Evolutionary conservation across 2,329 filamentous ascomycete genomes (phyloP).

Genomic region (Fusarium fujikuroi): DNA sequence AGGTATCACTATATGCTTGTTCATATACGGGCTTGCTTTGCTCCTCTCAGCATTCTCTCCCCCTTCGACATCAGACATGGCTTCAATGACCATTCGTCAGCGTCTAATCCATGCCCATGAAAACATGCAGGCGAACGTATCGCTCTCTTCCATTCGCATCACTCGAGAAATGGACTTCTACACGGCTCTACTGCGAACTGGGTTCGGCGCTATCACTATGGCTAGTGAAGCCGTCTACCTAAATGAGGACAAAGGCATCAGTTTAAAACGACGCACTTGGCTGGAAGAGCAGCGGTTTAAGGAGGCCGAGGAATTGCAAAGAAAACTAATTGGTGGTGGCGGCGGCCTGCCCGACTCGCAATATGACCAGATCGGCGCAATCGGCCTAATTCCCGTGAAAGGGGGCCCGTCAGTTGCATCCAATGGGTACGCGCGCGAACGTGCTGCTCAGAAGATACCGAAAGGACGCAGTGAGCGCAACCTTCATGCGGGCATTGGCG

Average conservation of each 20-base stretch:
- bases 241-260: slow-evolving; percentile 85
- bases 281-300: slow-evolving; percentile 86
- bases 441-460: slow-evolving; percentile 69
- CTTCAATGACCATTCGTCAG: slow-evolving; percentile 60
- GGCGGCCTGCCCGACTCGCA: slow-evolving; percentile 59
- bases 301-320: slow-evolving; percentile 74
- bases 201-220: slow-evolving; percentile 89
- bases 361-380: slow-evolving; percentile 64
- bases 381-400: slow-evolving; percentile 66
- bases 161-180: slow-evolving; percentile 96
- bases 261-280: slow-evolving; percentile 84
- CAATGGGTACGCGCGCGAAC: slow-evolving; percentile 76
- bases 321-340: slow-evolving; percentile 61
- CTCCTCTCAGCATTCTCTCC: slow-evolving; percentile 71
- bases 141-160: slow-evolving; percentile 82
- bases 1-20: slow-evolving; percentile 79
- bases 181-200: slow-evolving; percentile 84
- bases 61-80: slow-evolving; percentile 43
- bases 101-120: slow-evolving; percentile 78
- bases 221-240: slow-evolving; percentile 96
- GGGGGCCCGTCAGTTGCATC: slow-evolving; percentile 55
- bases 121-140: slow-evolving; percentile 93
- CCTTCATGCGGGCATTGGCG: slow-evolving; percentile 75
- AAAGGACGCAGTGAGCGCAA: slow-evolving; percentile 60
- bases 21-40: slow-evolving; percentile 83